Percentiles rank a stretch among this genome's conserved stretches.
phyloP scores from a whole-genome alignment of 2,329 filamentous ascomycete genomes.

The Verticillium nonalfalfae region DNA sequence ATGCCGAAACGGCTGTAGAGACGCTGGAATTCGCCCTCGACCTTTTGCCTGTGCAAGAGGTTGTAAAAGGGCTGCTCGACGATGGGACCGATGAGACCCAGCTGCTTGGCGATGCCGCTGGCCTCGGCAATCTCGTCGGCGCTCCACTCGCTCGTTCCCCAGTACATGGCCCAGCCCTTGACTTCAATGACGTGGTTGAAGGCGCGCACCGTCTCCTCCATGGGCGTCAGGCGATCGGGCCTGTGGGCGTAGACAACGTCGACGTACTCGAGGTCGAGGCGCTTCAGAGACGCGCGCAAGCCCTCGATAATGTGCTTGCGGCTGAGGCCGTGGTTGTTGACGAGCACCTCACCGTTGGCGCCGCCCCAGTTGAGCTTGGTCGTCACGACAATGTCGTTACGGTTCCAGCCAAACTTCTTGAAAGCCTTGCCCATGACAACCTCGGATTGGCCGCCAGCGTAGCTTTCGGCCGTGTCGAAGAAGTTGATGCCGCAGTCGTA shows the following conservation, averaged over 20 bases:
- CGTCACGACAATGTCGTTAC: conserved; percentile 53
- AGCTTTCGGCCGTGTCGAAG: conserved; percentile 55
- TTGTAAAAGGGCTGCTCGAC: conserved; percentile 67
- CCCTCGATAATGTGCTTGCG: conserved; percentile 58
- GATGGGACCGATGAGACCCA: conserved; percentile 55
- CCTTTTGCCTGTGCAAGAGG: conserved; percentile 52
- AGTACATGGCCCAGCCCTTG: conserved; percentile 63
- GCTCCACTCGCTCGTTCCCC: conserved; percentile 66
- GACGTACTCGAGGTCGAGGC: conserved; percentile 54
- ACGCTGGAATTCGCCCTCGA: conserved; percentile 57
- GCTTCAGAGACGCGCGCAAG: conserved; percentile 48
- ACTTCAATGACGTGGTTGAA: conserved; percentile 64
- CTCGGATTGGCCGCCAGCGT: conserved; percentile 56
- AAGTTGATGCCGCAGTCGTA: conserved; percentile 57
- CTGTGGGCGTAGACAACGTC: conserved; percentile 66
- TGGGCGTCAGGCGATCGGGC: conserved; percentile 60
- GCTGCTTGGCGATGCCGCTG: conserved; percentile 50
- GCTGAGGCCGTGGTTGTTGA: conserved; percentile 55
- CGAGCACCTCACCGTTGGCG: conserved; percentile 52
- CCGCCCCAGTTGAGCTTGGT: conserved; percentile 61
- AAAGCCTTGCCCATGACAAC: conserved; percentile 58
- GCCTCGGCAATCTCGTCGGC: conserved; percentile 63
- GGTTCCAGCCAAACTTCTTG: conserved; percentile 53
- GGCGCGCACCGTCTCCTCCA: conserved; percentile 64
- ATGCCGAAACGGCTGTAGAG: conserved; percentile 53